phyloP scores from a whole-genome alignment of 225 moss, liverwort and hornwort species.

The Asterella californica region DNA sequence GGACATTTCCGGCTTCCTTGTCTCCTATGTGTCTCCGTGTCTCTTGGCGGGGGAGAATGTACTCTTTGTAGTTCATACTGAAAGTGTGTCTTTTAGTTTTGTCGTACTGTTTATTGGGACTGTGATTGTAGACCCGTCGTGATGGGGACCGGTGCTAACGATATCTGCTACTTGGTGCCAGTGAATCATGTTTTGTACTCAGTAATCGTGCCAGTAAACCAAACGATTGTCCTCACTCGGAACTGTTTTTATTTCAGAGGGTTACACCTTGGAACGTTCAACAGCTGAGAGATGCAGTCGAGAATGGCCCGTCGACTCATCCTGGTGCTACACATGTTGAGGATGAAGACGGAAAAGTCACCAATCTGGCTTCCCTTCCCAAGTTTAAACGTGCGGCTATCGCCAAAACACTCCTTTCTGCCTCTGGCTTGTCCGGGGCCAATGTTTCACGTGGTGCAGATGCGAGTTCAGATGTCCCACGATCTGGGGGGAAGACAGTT shows the following conservation, averaged over 20 bases:
- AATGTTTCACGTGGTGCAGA: slow-evolving; percentile 44
- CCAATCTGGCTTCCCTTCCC: slow-evolving; percentile 62
- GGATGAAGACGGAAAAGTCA: slow-evolving; percentile 84
- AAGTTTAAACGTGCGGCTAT: slow-evolving; percentile 71
- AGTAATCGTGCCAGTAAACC: neutral
- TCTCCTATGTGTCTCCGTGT: too few species aligned
- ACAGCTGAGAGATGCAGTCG: slow-evolving; percentile 89
- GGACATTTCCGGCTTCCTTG: too few species aligned
- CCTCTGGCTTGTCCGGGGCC: slow-evolving; percentile 65
- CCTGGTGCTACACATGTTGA: slow-evolving; percentile 96
- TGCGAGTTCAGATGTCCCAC: slow-evolving; percentile 48
- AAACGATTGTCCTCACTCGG: neutral
- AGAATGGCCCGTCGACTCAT: slow-evolving; percentile 76
- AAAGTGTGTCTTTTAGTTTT: neutral
- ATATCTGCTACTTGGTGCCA: neutral
- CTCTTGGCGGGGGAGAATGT: too few species aligned
- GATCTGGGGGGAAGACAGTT: slow-evolving; percentile 81
- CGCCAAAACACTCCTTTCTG: slow-evolving; percentile 87
- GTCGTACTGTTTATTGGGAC: neutral
- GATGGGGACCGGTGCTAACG: neutral
- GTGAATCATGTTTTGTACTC: neutral
- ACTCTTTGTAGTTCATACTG: neutral
- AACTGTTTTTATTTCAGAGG: slow-evolving; percentile 44
- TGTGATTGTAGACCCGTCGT: neutral
- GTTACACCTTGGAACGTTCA: slow-evolving; percentile 96